Percentiles rank a stretch among this genome's conserved stretches.
Conservation (phyloP, 192 early-diverging fungal species). For the Coemansia sp. region DNA sequence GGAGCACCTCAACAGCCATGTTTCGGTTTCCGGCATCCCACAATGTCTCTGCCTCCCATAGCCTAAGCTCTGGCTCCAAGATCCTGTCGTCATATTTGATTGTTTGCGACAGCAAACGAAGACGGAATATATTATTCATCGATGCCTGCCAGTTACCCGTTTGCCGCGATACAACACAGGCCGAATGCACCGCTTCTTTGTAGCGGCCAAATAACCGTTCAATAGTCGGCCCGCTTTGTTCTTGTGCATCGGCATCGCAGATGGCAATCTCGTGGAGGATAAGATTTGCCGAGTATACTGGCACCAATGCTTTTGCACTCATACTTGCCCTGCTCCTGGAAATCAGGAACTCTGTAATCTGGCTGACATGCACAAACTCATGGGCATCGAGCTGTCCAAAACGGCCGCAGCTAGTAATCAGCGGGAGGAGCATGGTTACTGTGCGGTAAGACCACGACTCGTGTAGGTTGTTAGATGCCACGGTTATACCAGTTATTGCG, state of each 20-base stretch:
- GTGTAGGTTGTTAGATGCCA: slow-evolving; percentile 9
- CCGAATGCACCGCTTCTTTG: slow-evolving; percentile 32
- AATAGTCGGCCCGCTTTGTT: neutral
- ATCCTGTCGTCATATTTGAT: slow-evolving; percentile 2
- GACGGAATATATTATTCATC: slow-evolving; percentile 46
- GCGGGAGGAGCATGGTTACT: slow-evolving; percentile 32
- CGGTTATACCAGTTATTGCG: slow-evolving; percentile 25
- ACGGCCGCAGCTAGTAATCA: slow-evolving; percentile 18
- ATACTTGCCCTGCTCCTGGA: slow-evolving; percentile 11
- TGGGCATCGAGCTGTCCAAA: neutral
- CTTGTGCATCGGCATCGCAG: slow-evolving; percentile 8
- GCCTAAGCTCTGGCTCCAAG: slow-evolving; percentile 25
- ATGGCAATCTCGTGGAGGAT: slow-evolving; percentile 44
- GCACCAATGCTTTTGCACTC: slow-evolving; percentile 16
- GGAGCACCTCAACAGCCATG: slow-evolving; percentile 43
- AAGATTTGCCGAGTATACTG: slow-evolving; percentile 32
- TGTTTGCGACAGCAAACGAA: slow-evolving; percentile 15
- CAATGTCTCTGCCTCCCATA: slow-evolving; percentile 54
- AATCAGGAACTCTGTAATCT: slow-evolving; percentile 24
- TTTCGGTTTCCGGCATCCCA: slow-evolving; percentile 44
- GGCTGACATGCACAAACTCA: slow-evolving; percentile 27
- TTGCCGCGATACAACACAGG: slow-evolving; percentile 31
- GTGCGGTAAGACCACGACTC: slow-evolving; percentile 39
- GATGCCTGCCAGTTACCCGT: slow-evolving; percentile 46
- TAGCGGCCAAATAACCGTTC: slow-evolving; percentile 19